These are phyloP conservation scores for Sporothrix globosa DNA, from an alignment of 2,329 filamentous ascomycete species.

Conservation along the genomic window DNA sequence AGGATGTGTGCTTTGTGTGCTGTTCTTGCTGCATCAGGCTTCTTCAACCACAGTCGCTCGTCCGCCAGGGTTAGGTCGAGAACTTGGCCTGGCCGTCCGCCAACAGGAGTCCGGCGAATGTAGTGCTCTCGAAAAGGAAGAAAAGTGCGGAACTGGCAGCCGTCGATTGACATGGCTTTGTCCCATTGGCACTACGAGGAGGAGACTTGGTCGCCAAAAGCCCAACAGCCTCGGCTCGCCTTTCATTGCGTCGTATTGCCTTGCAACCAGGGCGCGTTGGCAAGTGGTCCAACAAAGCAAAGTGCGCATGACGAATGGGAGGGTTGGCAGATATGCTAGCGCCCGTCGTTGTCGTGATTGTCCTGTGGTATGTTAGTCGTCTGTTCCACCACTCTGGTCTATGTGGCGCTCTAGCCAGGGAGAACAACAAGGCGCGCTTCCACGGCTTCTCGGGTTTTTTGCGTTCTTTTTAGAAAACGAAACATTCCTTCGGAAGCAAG, in stretches of 20 bases:
- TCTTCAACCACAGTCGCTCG: background rate
- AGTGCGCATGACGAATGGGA: too few species aligned
- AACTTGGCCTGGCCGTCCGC: background rate
- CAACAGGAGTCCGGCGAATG: background rate
- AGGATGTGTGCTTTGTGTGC: too few species aligned
- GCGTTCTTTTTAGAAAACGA: background rate
- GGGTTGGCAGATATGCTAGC: too few species aligned
- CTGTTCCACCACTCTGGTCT: conserved; percentile 1
- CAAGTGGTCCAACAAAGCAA: too few species aligned
- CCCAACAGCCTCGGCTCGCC: background rate
- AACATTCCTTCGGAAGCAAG: background rate
- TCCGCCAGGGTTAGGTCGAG: conserved; percentile 2
- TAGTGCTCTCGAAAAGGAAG: background rate
- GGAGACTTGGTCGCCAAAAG: too few species aligned
- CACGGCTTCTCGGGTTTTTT: background rate
- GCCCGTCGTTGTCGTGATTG: too few species aligned
- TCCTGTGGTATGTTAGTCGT: background rate
- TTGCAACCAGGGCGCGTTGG: too few species aligned
- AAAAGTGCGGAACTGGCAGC: conserved; percentile 16
- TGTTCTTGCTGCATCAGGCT: too few species aligned
- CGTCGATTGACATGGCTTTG: background rate
- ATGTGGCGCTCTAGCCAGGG: conserved; percentile 11
- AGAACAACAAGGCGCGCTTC: background rate
- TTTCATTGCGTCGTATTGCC: too few species aligned
- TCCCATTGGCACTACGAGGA: too few species aligned